phyloP scores from a whole-genome alignment of 1,139 yeast species.

The Diutina pseudorugosa region DNA sequence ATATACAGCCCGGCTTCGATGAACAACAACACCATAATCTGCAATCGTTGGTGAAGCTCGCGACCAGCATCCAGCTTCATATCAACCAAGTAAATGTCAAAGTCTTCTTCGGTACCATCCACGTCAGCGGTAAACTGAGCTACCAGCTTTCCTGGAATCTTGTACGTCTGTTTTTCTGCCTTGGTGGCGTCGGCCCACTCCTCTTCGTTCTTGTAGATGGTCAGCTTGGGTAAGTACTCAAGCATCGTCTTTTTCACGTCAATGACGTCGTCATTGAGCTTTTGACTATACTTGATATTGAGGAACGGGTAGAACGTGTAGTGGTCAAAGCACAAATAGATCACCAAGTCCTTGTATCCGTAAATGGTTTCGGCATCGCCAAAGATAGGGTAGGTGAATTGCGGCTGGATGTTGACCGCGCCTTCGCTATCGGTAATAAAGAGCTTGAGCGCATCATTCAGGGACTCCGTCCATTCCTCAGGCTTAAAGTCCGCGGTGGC shows the following conservation, averaged over 20 bases:
- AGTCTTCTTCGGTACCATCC: slow-evolving; percentile 9
- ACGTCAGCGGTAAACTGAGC: slow-evolving; percentile 22
- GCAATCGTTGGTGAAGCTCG: slow-evolving; percentile 58
- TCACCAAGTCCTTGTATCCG: slow-evolving; percentile 63
- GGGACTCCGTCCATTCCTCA: slow-evolving; percentile 55
- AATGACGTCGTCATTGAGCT: slow-evolving; percentile 33
- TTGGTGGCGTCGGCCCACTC: slow-evolving; percentile 50
- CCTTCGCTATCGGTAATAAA: slow-evolving; percentile 42
- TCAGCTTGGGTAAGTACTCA: slow-evolving; percentile 48
- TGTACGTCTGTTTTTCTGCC: slow-evolving; percentile 30
- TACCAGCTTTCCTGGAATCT: slow-evolving; percentile 38
- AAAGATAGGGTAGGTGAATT: slow-evolving; percentile 82
- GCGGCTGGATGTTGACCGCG: slow-evolving; percentile 50
- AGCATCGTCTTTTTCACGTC: slow-evolving; percentile 41
- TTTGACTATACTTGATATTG: slow-evolving; percentile 43
- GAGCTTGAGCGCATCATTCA: slow-evolving; percentile 52
- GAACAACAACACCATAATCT: slow-evolving; percentile 66
- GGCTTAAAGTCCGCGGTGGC: slow-evolving; percentile 21
- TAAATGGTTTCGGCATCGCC: slow-evolving; percentile 85
- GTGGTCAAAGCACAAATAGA: slow-evolving; percentile 35
- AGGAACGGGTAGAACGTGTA: slow-evolving; percentile 34
- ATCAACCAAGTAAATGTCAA: slow-evolving; percentile 25
- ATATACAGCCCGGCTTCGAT: slow-evolving; percentile 93
- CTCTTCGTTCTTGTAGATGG: slow-evolving; percentile 49
- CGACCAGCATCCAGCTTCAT: slow-evolving; percentile 27